Conservation (phyloP, 73 alveolate species). For the Tetrahymena malaccensis region DNA sequence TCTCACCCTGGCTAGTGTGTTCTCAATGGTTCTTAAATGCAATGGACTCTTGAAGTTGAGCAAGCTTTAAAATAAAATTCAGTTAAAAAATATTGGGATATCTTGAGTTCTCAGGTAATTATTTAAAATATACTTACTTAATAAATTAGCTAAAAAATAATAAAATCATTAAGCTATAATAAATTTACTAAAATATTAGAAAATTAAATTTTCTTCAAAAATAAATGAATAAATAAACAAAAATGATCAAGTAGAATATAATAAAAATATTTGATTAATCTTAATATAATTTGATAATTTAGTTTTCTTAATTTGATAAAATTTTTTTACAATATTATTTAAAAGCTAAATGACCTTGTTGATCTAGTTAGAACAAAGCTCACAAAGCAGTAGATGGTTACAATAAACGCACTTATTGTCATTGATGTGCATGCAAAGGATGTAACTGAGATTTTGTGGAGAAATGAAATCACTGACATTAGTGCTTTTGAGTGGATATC, state of each 20-base stretch:
- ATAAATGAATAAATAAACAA: no score
- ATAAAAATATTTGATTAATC: no score
- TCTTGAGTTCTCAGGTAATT: background rate
- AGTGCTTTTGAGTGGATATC: slow-evolving; percentile 77
- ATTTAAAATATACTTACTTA: background rate
- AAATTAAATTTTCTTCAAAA: no score
- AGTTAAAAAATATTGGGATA: slow-evolving; percentile 30
- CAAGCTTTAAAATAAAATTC: slow-evolving; percentile 56
- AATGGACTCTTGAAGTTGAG: slow-evolving; percentile 94
- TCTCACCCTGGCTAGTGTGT: slow-evolving; percentile 93
- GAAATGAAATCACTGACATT: slow-evolving; percentile 31
- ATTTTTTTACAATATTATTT: background rate
- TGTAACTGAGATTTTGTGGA: slow-evolving; percentile 45
- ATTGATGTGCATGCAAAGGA: slow-evolving; percentile 99
- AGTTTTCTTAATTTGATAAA: background rate
- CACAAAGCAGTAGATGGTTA: slow-evolving; percentile 59
- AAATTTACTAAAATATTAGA: no score
- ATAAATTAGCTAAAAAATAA: no score
- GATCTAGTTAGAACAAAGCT: slow-evolving; percentile 67
- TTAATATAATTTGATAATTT: background rate
- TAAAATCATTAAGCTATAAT: no score
- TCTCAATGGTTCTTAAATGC: slow-evolving; percentile 78
- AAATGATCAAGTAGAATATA: no score
- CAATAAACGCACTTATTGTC: slow-evolving; percentile 97
- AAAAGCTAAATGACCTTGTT: slow-evolving; percentile 15